Conservation (phyloP, 225 moss, liverwort and hornwort species). For the Pleurozium schreberi region DNA sequence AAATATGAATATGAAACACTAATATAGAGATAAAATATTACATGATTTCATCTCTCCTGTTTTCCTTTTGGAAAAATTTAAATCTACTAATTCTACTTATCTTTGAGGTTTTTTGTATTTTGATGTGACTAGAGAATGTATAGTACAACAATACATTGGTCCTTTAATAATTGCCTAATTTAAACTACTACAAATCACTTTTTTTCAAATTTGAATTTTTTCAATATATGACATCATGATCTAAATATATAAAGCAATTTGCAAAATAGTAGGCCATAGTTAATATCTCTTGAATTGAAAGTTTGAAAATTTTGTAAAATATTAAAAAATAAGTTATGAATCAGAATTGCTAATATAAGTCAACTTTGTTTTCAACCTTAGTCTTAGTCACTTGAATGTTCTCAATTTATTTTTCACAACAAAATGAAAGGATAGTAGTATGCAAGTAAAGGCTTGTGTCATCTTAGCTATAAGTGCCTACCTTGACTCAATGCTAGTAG, state of each 20-base stretch:
- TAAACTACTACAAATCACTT: background rate
- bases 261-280: background rate
- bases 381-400: background rate
- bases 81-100: background rate
- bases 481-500: background rate
- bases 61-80: background rate
- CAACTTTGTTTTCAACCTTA: background rate
- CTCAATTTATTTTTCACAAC: rapidly evolving
- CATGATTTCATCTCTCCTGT: background rate
- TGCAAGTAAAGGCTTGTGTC: background rate
- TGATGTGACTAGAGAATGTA: background rate
- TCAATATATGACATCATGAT: background rate
- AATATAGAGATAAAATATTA: background rate
- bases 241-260: background rate
- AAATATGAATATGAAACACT: background rate
- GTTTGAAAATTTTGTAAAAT: background rate
- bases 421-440: background rate
- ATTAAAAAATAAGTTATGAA: background rate
- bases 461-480: background rate
- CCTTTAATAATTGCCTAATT: background rate
- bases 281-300: background rate
- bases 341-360: background rate
- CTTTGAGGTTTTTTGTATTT: background rate
- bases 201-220: background rate
- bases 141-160: background rate